Base-by-base conservation (phyloP, 1,284 basidiomycete genomes). In the Lentinus polychrous region DNA sequence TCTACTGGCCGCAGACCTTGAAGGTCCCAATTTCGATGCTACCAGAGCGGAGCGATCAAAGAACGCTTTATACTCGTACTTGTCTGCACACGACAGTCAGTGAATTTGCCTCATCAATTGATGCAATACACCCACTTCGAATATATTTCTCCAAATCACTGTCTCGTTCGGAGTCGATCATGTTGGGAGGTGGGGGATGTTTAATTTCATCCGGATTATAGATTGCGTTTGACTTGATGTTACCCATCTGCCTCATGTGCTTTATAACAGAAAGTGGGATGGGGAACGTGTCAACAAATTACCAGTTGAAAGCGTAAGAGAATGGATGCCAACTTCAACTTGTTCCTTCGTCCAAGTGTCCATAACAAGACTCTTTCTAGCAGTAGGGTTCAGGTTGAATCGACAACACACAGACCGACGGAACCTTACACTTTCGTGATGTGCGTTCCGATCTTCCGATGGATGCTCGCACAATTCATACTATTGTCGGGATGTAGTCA, bases 371-470 rank as follows among this genome's bases (percentile, higher is more conserved):
- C 88, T 91, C 73, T 91, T 92, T 54, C 91, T 91, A 55, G 37
- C 32, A 52, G 12, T 20, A 12, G 39, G 18, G 39, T 10, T 42
- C 33, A 55, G 43, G 35, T 49, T 32, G 40, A 48, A 5, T 36
- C 22, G 27, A 49, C 12, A 12, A 47, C 34, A 41, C 34, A 32
- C 34, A 14, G 41, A 31, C 37, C 35, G 34, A 23, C 43, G 41
- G 47, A 36, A 40, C 73, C 78, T 57, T 69, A 90, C 87, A 91
- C 84, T 78, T 91, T 90, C 2, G 83, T 79, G 53, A 91, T 71
- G 62, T 91, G 89, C 7, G 88, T 91, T 12, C 91, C 91, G 54
- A 94, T 86, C 72, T 92, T 92, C 50, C 91, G 76, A 66, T 94
- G 91, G 43, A 92, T 81, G 55, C 86, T 86, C 24, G 90, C 91